Conservation (phyloP, 768 basidiomycete genomes). For the Trametes maxima region DNA sequence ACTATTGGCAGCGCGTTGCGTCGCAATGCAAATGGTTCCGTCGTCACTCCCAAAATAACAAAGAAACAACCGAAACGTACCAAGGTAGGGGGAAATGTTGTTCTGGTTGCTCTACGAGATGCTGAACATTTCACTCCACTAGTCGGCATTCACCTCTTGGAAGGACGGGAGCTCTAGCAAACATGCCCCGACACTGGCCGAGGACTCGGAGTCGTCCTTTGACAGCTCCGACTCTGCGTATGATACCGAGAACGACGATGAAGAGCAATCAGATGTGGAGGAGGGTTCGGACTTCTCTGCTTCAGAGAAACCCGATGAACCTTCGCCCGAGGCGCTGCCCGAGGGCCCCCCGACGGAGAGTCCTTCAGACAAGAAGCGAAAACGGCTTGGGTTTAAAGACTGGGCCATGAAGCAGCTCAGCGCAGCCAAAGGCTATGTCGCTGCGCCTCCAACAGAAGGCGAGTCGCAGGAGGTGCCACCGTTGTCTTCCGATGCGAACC, state of each 20-base stretch:
- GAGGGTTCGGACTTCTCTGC: constrained; percentile 12
- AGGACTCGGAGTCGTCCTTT: constrained; percentile 61
- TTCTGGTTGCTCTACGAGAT: neutral
- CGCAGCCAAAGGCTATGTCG: constrained; percentile 45
- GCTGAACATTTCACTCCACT: constrained; percentile 29
- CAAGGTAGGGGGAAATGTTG: constrained; percentile 38
- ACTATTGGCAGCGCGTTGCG: constrained; percentile 62
- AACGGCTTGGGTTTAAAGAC: constrained; percentile 71
- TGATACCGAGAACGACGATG: constrained; percentile 39
- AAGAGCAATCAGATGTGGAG: constrained; percentile 28
- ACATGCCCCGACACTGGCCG: constrained; percentile 23
- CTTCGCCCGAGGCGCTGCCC: constrained; percentile 18
- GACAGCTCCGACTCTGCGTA: constrained; percentile 81
- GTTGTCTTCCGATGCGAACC: neutral
- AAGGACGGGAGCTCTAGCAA: constrained; percentile 30
- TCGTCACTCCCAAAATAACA: constrained; percentile 49
- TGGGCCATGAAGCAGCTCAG: constrained; percentile 87
- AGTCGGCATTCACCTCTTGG: constrained; percentile 52
- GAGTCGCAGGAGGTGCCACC: neutral
- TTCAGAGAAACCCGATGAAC: constrained; percentile 18
- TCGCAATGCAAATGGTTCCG: constrained; percentile 64
- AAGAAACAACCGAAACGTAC: constrained; percentile 45
- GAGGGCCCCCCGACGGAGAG: constrained; percentile 28
- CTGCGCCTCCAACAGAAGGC: constrained; percentile 22
- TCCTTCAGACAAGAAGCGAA: constrained; percentile 38